A percentile compares a stretch with the other conserved stretches of the same genome.
Conservation (phyloP, 2,329 filamentous ascomycete species). For the Fonsecaea monophora region DNA sequence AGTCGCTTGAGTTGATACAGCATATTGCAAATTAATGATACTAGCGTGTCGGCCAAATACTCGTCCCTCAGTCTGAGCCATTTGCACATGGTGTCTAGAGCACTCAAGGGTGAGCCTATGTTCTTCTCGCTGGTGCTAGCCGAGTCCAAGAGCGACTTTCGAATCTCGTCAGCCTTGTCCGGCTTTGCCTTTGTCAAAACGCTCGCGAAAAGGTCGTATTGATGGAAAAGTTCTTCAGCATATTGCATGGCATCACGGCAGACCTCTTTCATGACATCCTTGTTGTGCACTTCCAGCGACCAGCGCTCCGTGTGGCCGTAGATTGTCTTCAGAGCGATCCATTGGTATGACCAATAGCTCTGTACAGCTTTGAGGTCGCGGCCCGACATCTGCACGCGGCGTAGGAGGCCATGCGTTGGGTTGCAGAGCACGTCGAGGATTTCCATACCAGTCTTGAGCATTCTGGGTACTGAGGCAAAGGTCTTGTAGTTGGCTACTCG, state of each 20-base stretch:
- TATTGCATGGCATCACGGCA: conserved; percentile 95
- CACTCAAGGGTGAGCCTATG: conserved; percentile 61
- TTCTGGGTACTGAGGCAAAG: conserved; percentile 65
- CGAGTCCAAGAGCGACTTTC: conserved; percentile 62
- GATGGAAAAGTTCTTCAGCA: conserved; percentile 81
- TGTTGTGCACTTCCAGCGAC: conserved; percentile 74
- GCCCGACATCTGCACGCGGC: conserved; percentile 62
- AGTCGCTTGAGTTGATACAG: conserved; percentile 71
- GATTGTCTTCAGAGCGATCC: conserved; percentile 79
- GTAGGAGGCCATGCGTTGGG: conserved; percentile 67
- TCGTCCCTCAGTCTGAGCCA: conserved; percentile 90
- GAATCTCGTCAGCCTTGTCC: conserved; percentile 51
- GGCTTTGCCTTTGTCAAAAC: conserved; percentile 62
- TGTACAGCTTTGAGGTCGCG: conserved; percentile 71
- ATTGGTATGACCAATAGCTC: conserved; percentile 83
- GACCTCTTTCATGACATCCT: conserved; percentile 83
- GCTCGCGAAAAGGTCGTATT: conserved; percentile 82
- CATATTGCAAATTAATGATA: conserved; percentile 83
- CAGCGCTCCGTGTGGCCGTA: conserved; percentile 84
- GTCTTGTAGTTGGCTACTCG: conserved; percentile 63
- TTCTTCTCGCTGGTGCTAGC: conserved; percentile 26
- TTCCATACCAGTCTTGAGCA: conserved; percentile 67
- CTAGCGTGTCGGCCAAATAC: conserved; percentile 81
- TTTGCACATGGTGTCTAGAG: conserved; percentile 74
- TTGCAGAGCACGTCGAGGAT: conserved; percentile 70